Evolutionary conservation across 345 rosid species (phyloP).

Genomic region (Lagerstroemia speciosa): DNA sequence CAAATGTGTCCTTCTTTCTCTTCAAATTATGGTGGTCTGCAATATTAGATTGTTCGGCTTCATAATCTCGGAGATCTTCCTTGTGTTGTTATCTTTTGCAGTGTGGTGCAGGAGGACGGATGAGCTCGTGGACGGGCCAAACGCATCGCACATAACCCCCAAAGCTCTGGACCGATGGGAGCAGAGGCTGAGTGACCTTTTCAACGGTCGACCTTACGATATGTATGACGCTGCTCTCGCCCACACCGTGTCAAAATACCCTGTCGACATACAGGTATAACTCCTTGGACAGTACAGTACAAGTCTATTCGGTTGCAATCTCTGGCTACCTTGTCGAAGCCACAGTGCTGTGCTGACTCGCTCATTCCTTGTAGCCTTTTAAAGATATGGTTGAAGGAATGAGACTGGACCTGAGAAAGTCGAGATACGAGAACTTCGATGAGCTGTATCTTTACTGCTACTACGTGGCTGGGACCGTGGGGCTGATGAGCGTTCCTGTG

Average conservation of each 20-base stretch:
- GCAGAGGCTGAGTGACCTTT: constrained; percentile 33
- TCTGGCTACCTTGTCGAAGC: too few species aligned
- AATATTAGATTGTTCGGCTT: neutral
- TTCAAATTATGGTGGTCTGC: too few species aligned
- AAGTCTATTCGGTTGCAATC: neutral
- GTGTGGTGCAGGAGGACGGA: constrained; percentile 57
- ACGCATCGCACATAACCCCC: constrained; percentile 39
- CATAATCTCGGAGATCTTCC: neutral
- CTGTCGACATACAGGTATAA: constrained; percentile 44
- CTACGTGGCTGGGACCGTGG: constrained; percentile 49
- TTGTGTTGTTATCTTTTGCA: constrained; percentile 9
- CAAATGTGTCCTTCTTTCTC: neutral
- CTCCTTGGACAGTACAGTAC: neutral
- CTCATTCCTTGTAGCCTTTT: constrained; percentile 27
- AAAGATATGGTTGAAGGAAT: constrained; percentile 51
- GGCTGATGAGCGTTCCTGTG: constrained; percentile 46
- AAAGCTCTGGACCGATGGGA: constrained; percentile 47
- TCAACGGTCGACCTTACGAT: constrained; percentile 35
- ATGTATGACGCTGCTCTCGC: constrained; percentile 45
- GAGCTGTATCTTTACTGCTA: constrained; percentile 54
- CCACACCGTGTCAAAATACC: constrained; percentile 30
- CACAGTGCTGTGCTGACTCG: too few species aligned
- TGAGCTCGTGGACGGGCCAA: constrained; percentile 50
- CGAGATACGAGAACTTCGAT: constrained; percentile 33
- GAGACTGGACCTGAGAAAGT: constrained; percentile 36